Base-by-base conservation (phyloP, 2,329 filamentous ascomycete species). In the Phyllosticta citrichinensis region DNA sequence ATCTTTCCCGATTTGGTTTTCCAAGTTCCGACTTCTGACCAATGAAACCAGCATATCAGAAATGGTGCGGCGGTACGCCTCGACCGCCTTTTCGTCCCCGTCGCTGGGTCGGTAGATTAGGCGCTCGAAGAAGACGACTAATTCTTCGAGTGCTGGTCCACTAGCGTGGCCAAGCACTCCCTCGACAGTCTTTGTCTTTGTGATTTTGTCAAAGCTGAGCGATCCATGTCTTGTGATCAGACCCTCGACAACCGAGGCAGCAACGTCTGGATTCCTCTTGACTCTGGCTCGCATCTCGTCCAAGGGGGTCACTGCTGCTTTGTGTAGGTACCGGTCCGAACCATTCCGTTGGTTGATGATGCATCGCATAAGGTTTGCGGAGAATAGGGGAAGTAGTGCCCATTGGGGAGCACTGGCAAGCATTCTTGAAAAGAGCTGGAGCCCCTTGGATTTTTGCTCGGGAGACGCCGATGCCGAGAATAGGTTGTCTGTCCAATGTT, bases 361-460 rank as follows among this genome's bases (percentile, higher is more conserved):
- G 68, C 87, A 93, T 56, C 85, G 82, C 75, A 95, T 85, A 22
- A 97, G 77, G 67, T 96, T 96, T 64, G 86, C 85, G 67, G 89
- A 91, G 71, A 97, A 96, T 0, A 96, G 78, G 9, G 79, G 64
- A 73, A 80, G 58, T 77, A 82, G 66, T 80, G 81, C 61, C 70
- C 78, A 64, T 64, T 72, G 64, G 72, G 83, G 70, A 68, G 76
- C 76, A 47, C 76, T 78, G 33, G 79, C 76, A 3, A 97, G 76
- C 66, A 91, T 83, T 68, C 87, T 89, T 67, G 87, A 85, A 68
- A 97, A 90, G 2, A 97, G 82, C 68, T 92, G 85, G 74, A 97
- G 93, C 0, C 94, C 94, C 73, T 91, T 91, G 68, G 90, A 91
- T 74, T 97, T 97, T 61, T 95, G 88, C 66, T 92, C 90, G 52